phyloP scores from a whole-genome alignment of 768 basidiomycete species.

The Chalciporus pseudorubinellus region DNA sequence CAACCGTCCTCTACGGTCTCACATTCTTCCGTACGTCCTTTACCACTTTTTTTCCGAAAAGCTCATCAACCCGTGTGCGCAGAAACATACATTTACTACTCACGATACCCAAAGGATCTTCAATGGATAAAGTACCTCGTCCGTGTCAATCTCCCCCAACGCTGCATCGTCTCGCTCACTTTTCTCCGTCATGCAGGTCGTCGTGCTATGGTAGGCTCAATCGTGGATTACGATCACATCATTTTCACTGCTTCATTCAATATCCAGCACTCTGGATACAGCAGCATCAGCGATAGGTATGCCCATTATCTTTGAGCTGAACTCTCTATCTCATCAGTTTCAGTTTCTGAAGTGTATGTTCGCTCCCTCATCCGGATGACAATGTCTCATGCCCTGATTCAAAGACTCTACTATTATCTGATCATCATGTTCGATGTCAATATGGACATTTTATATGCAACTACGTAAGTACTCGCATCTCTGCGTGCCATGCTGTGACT shows the following conservation, averaged over 20 bases:
- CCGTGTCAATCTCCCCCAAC: not conserved
- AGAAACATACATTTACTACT: conserved; percentile 32
- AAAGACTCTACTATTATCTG: conserved; percentile 30
- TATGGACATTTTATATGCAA: conserved; percentile 24
- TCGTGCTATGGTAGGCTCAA: conserved; percentile 16
- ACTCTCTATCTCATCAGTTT: conserved; percentile 3
- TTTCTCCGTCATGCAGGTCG: conserved; percentile 16
- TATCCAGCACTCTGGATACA: conserved; percentile 24
- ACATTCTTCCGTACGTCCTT: conserved; percentile 33
- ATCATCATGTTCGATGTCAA: conserved; percentile 24
- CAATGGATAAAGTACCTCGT: conserved; percentile 23
- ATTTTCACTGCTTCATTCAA: not conserved
- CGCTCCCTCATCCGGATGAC: not conserved
- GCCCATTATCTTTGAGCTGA: not conserved
- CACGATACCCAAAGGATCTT: conserved; percentile 24
- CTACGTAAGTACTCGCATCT: conserved; percentile 17
- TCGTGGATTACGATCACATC: not conserved
- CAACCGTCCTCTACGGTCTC: conserved; percentile 31
- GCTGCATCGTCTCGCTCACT: not conserved
- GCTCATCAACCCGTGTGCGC: not conserved
- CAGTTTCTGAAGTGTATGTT: conserved; percentile 30
- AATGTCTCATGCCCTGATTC: conserved; percentile 7
- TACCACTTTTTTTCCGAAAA: not conserved
- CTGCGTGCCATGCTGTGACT: not conserved
- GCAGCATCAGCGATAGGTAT: conserved; percentile 24